Evolutionary conservation across 2,329 filamentous ascomycete genomes (phyloP), one percentile per base, ranked within the genome.

Genomic region (Cercospora zeina): DNA sequence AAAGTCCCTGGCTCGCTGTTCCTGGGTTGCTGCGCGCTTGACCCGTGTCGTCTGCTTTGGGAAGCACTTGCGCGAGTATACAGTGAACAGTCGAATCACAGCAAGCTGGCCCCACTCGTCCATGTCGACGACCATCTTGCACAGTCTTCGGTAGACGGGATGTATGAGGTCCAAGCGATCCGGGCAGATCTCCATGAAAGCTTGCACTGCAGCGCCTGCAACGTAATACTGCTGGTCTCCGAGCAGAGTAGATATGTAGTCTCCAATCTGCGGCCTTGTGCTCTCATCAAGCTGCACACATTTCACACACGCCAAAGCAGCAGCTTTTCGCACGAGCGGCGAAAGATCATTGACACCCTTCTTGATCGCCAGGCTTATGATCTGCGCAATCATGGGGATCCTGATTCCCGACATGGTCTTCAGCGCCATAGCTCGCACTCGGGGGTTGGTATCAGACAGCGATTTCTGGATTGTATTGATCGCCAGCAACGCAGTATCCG

Each of bases 381-480:
- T 97, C 78, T 97, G 95, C 71, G 91, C 96, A 77, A 99, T 99
- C 56, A 97, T 93, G 0, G 95, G 93, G 0, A 99, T 93, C n/a
- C 90, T 85, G 66, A 99, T 97, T 11, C 91, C 92, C 0, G 93
- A 96, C 93, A 99, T 99, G 67, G 95, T 96, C 66, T 93, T 91
- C 65, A 99, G 82, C 0, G 95, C 95, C 71, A 99, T 88, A 21
- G 93, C 91, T 68, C 95, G 88, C 19, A 97, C 87, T 73, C 96
- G 90, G 1, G 95, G 91, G 75, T 93, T 97, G 62, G 88, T 83
- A 77, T 99, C 95, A 24, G 92, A 96, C 62, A 99, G 85, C 9
- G 93, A 96, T 78, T 97, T 97, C 74, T 99, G 95, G 70, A 99
- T 97, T 6, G 95, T 96, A 78, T 99, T 99, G 83, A 99, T 97